Base-by-base conservation (phyloP, 2,329 filamentous ascomycete genomes). In the Rosellinia necatrix region DNA sequence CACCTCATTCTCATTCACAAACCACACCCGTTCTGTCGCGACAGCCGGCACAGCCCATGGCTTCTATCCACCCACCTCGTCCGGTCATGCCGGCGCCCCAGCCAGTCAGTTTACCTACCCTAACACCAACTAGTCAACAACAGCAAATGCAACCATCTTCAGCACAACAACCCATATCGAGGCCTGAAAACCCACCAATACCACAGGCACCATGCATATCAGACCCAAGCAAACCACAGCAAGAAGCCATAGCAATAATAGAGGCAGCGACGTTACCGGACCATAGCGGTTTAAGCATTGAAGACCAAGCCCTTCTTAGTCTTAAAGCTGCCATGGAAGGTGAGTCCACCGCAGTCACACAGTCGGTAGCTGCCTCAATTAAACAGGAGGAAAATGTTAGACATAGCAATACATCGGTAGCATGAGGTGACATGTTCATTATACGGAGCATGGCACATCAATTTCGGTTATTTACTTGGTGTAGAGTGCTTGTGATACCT, bases 41-140 rank as follows among this genome's bases (percentile, higher is more conserved):
- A 37, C 63, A 64, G 19, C 49, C 58, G 2, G 49, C 56, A 3
- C 66, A 65, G n/a, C 42, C 61, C 8, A 47, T 61, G 13, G 44
- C 55, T 22, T 49, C 59, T 10, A 15, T 59, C 12, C 57, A 64
- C 5, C 57, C 58, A 22, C 57, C 66, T n/a, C 66, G 61, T 15
- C 65, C 68, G n/a, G 60, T 64, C 19, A 68, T 70, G 54, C 64
- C 68, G 10, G 66, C 66, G 29, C 64, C 67, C 13, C 69, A 71
- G 25, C 68, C 67, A 37, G 68, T 70, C 41, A 69, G 67, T 56
- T 59, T 70, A 3, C 68, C 68, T 29, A 67, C 54, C 27, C 51
- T 69, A 8, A 62, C 65, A 32, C 58, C 66, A 2, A 63, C 53
- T 17, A 56, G 53, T 48, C 66, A 65, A 29, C 61, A 62, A 53